Conservation (phyloP, 768 basidiomycete genomes). For the Psilocybe tampanensis region DNA sequence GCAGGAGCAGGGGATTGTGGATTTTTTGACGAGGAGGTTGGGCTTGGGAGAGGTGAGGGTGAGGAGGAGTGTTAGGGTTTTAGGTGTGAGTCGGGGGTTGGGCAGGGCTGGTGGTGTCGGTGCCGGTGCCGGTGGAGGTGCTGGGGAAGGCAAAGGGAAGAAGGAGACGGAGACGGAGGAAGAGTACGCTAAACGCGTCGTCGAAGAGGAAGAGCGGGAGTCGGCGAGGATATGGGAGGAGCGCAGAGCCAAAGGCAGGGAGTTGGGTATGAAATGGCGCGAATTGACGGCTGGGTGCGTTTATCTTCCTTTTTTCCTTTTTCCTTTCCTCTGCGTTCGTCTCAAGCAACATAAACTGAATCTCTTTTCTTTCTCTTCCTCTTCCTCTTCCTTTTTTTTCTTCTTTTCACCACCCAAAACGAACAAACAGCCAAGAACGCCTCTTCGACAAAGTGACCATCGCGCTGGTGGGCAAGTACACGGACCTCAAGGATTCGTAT, state of each 20-base stretch:
- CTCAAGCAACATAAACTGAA: too few species aligned
- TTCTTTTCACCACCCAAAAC: background rate
- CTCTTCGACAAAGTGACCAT: constrained; percentile 88
- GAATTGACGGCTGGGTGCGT: constrained; percentile 79
- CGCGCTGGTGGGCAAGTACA: constrained; percentile 97
- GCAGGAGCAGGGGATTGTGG: constrained; percentile 88
- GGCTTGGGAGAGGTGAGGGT: constrained; percentile 57
- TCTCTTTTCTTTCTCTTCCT: too few species aligned
- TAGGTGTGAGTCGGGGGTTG: background rate
- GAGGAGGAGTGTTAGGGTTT: constrained; percentile 1
- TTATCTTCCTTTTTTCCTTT: background rate
- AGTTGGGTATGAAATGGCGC: constrained; percentile 77
- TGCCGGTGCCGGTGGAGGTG: background rate
- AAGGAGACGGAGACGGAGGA: constrained; percentile 7
- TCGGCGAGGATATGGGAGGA: constrained; percentile 41
- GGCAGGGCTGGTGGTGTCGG: constrained; percentile 1
- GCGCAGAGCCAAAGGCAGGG: constrained; percentile 62
- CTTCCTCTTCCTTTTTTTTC: background rate
- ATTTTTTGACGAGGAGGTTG: constrained; percentile 82
- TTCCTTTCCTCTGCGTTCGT: background rate
- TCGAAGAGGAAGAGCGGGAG: constrained; percentile 20
- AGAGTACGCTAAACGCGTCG: constrained; percentile 19
- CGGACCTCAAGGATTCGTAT: constrained; percentile 94
- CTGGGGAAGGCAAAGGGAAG: constrained; percentile 2
- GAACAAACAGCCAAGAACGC: constrained; percentile 77